Evolutionary conservation across 2,329 filamentous ascomycete species (phyloP), one percentile per base, ranked within the genome.

Genomic region (Fusarium oligoseptatum): DNA sequence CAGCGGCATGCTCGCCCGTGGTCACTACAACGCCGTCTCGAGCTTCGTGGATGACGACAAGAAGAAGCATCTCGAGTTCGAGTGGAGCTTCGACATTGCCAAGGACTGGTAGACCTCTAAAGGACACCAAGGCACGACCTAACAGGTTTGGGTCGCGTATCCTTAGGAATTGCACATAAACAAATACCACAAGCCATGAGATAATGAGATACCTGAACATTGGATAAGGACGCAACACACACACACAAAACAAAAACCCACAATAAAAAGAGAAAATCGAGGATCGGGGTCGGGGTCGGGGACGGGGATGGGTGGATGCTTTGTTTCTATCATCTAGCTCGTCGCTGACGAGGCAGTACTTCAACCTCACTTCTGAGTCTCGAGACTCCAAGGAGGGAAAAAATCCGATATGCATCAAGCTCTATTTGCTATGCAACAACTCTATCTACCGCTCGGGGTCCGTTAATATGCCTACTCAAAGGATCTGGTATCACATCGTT

Each of bases 41-140:
- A 95, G 91, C 84, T 99, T 99, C 83, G 90, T 98, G 72, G 97
- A 99, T 82, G 97, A 99, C 80, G 97, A 99, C 86, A 93, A 97
- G 83, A 92, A 95, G 85, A 92, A 90, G 74, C 95, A 99, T 85
- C 88, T 99, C 74, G 89, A 93, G 82, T 99, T 99, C 84, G 93
- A 97, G 80, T 99, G 97, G 97, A 92, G 92, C 72, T 98, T 99
- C 81, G 94, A 98, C 81, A 98, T 99, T 83, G 90, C 93, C 85
- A 99, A 98, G 90, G 94, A 98, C 83, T 98, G 97, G 97, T 94
- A 92, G 77, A 78, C 37, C 24, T 36, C 60, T 32, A 20, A 36
- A 36, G 20, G 41, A 11, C 41, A 56, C 64, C 15, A 57, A 34
- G 62, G 57, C 60, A 66, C 64, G 41, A 41, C 57, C 60, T 64